Base-by-base conservation (phyloP, 2,329 filamentous ascomycete genomes). In the Pseudogymnoascus sp. region DNA sequence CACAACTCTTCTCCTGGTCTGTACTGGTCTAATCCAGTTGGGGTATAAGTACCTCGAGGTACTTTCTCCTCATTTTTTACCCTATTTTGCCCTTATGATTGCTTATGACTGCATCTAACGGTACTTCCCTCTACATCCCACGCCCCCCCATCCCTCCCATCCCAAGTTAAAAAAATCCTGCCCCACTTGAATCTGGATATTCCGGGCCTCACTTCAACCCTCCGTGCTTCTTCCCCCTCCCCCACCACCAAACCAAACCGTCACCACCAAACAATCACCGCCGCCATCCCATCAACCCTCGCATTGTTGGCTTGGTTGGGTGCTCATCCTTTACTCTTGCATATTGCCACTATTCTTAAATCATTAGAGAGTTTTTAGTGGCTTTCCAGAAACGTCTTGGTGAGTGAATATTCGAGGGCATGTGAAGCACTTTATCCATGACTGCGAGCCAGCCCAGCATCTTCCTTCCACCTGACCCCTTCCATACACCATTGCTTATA, bases 111-210 rank as follows among this genome's bases (percentile, higher is more conserved):
- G 7, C 24, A 7, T n/a, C 16, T 50, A 24, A 50, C n/a, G 19
- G 19, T 50, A 50, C 43, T n/a, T 28, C 24, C 24, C 24, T 2
- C 43, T 50, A 50, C 43, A 28, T 50, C 43, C 43, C 24, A 28
- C 43, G 14, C 43, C 43, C 14, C 43, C 40, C 43, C 24, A 28
- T 24, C 7, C 43, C 43, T n/a, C 43, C 22, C 6, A 6, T 28
- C 12, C 43, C 43, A 50, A 16, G 43, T 50, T 60, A 37, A 38
- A 35, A 35, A 60, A 37, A 10, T 8, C 56, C n/a, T 26, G 56
- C 31, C 31, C 56, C 31, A 60, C 56, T 60, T 60, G 16, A n/a
- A 22, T 60, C 56, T 38, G 31, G 56, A 38, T 60, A 60, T 38
- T 35, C 35, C 22, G 56, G 16, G 22, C 31, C 35, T 60, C 22